A percentile compares a stretch with the other conserved stretches of the same genome.
Conservation (phyloP, 2,329 filamentous ascomycete species). For the Scedosporium minutisporum region DNA sequence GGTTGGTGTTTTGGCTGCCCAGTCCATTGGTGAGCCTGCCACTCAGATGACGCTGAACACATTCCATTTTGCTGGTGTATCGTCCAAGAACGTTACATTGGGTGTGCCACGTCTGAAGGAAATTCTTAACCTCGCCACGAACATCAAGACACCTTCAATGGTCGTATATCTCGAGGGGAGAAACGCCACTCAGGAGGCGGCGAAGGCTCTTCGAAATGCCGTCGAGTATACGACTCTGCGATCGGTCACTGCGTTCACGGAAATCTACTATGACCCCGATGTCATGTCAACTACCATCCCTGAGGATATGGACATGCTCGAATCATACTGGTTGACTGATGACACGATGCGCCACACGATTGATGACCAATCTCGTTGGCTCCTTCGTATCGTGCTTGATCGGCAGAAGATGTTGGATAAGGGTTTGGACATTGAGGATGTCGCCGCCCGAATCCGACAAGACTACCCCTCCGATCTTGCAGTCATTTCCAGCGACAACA, state of each 20-base stretch:
- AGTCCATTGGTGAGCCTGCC: conserved; percentile 96
- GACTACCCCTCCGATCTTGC: conserved; percentile 78
- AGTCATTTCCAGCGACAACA: conserved; percentile 96
- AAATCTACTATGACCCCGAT: conserved; percentile 96
- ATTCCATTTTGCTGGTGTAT: conserved; percentile 99
- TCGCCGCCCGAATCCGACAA: conserved; percentile 80
- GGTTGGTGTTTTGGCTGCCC: conserved; percentile 94
- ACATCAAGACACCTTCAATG: conserved; percentile 99
- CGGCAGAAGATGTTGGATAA: conserved; percentile 94
- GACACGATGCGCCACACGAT: conserved; percentile 56
- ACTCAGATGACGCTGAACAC: conserved; percentile 99
- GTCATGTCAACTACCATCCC: conserved; percentile 77
- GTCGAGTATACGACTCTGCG: conserved; percentile 93
- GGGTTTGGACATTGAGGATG: conserved; percentile 81
- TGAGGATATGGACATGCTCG: conserved; percentile 85
- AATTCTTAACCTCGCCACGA: conserved; percentile 93
- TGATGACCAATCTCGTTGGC: conserved; percentile 83
- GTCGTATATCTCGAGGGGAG: conserved; percentile 68
- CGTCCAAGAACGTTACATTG: conserved; percentile 97
- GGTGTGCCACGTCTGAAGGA: conserved; percentile 99
- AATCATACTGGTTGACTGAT: conserved; percentile 91
- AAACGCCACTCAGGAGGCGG: conserved; percentile 62
- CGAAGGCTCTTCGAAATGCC: conserved; percentile 75
- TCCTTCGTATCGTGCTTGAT: conserved; percentile 86
- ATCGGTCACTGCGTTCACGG: conserved; percentile 81